Evolutionary conservation across 2,329 filamentous ascomycete genomes (phyloP), one percentile per base, ranked within the genome.

Genomic region (Coniochaeta sp.): DNA sequence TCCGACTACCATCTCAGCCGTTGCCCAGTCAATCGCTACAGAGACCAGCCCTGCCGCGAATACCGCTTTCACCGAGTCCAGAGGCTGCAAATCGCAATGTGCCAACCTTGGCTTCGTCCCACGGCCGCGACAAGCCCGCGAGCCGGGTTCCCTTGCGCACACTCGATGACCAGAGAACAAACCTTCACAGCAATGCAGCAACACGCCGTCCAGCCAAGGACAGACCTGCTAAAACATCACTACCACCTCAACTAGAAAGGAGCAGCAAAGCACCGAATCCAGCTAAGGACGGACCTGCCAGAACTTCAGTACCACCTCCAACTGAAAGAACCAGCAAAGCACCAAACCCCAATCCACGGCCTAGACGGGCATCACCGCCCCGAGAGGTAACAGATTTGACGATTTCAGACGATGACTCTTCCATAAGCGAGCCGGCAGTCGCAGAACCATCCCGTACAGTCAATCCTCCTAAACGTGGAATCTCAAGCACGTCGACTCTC

Each of bases 1-100:
- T 68, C 22, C 63, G 54, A 34, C 9, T 57, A 24, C 47, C 47
- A 52, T 52, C 47, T 28, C 22, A 28, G 6, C 26, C 47, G 47
- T 1, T 30, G 16, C 16, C 47, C 22, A 30, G 2, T 24, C 47
- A 17, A 12, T 8, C 16, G 38, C 22, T 19, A 36, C 26, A 9
- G 60, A 62, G 14, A 22, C 17, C 12, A 55, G 22, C 47, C 4
- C 24, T 24, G 3, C 14, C 12, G 14, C 47, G 14, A 28, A 5
- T n/a, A 26, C 12, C 16, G 9, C 22, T 14, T 26, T 14, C 10
- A 28, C 22, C 22, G 47, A 28, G 26, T n/a, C 24, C 24, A 10
- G 9, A 56, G 8, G 5, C 6, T 26, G 22, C 4, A 12, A 14
- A 26, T 16, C 16, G 22, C 47, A 30, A 28, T 52, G 14, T 26